Conservation (phyloP, 2,329 filamentous ascomycete genomes). For the Fusarium sp. region DNA sequence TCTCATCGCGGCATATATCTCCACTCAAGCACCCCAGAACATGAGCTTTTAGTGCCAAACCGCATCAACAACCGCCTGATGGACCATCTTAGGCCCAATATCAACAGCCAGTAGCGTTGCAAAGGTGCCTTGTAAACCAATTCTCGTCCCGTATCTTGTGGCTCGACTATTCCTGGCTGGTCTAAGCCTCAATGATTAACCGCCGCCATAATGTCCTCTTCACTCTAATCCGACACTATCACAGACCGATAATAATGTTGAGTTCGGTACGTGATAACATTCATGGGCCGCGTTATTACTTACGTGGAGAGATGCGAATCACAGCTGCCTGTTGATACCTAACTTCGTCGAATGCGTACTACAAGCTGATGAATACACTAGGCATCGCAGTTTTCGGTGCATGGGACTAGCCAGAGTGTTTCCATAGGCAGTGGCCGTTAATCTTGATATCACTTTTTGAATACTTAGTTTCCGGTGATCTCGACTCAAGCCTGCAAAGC, state of each 20-base stretch:
- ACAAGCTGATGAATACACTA: constrained; percentile 20
- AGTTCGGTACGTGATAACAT: neutral
- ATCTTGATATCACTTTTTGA: neutral
- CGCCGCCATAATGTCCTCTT: constrained; percentile 15
- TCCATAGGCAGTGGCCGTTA: neutral
- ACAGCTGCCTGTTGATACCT: constrained; percentile 14
- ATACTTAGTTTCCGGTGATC: neutral
- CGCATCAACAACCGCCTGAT: constrained; percentile 38
- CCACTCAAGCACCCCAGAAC: constrained; percentile 26
- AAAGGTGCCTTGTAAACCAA: constrained; percentile 22
- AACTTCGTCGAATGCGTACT: neutral
- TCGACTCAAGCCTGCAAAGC: neutral
- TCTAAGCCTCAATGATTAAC: constrained; percentile 33
- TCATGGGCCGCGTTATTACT: constrained; percentile 9
- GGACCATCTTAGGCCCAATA: constrained; percentile 22
- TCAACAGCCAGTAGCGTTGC: constrained; percentile 37
- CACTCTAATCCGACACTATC: neutral
- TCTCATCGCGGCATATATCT: constrained; percentile 22
- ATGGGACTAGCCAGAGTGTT: neutral
- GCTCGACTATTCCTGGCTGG: constrained; percentile 34
- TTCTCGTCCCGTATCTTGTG: constrained; percentile 19
- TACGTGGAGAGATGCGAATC: constrained; percentile 12
- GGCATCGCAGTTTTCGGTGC: constrained; percentile 12
- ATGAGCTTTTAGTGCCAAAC: constrained; percentile 27
- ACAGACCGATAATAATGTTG: neutral